Evolutionary conservation across 768 basidiomycete genomes (phyloP), one percentile per base, ranked within the genome.

Genomic region (Termitomyces sp.): DNA sequence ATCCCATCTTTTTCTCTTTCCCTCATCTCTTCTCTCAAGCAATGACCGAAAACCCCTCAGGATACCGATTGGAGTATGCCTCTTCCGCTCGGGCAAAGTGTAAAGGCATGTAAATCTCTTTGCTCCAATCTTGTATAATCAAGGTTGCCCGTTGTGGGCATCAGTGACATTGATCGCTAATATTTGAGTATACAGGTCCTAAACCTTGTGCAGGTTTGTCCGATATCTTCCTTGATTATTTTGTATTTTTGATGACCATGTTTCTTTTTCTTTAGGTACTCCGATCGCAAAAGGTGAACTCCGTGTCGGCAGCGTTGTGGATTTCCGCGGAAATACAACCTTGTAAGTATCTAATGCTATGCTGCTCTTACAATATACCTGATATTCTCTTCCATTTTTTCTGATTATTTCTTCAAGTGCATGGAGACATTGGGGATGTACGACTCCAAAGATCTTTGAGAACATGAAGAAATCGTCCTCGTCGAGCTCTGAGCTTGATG

Each of bases 391-490:
- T 12, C 19, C 35, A 10, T 25, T 27, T 29, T 45, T 45, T 45
- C 4, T 16, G 5, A 19, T 34, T 7, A 21, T 40, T 44, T 53
- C 5, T 35, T 9, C 27, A 54, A 92, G 90, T 66, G 69, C 78
- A 34, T 96, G 91, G 91, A 84, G 92, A 60, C 94, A 96, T 66
- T 96, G 92, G 92, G 93, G 93, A 19, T 95, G 94, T 67, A 79
- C 82, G 7, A 93, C 92, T 0, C 43, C 77, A 19, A 84, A 80
- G 65, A 83, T 94, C 48, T 63, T 96, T 32, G 67, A 66, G 21
- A 95, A 93, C 67, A 76, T 90, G 70, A 89, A 93, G 73, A 76
- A 76, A 12, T 70, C 74, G 3, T 80, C 89, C 59, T 75, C 77
- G 1, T 76, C 76, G 5, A 75, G 84, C 0, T 77, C 81, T 10